These are phyloP conservation scores for Trichophaea hybrida DNA, from an alignment of 2,329 filamentous ascomycete species.

Conservation along the genomic window DNA sequence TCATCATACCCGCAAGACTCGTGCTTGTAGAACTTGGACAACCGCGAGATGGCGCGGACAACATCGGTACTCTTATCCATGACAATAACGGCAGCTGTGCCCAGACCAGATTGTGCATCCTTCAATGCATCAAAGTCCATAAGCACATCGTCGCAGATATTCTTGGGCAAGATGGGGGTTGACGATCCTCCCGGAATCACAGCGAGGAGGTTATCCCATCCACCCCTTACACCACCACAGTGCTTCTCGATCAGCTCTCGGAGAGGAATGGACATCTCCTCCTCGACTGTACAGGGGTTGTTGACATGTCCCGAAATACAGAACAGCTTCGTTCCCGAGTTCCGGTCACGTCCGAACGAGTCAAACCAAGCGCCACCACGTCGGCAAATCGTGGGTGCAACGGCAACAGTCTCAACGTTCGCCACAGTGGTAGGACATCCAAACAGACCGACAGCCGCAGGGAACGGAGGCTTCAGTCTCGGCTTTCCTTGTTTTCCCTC, in stretches of 20 bases:
- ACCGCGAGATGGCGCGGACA: constrained; percentile 75
- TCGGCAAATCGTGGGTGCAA: constrained; percentile 88
- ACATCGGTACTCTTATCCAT: constrained; percentile 98
- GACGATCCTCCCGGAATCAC: constrained; percentile 94
- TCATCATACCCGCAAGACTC: constrained; percentile 61
- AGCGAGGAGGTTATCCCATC: constrained; percentile 94
- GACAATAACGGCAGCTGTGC: constrained; percentile 93
- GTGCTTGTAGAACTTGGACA: constrained; percentile 96
- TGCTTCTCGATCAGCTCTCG: constrained; percentile 95
- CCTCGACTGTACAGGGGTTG: constrained; percentile 93
- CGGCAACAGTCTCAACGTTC: constrained; percentile 94
- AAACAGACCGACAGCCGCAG: constrained; percentile 90
- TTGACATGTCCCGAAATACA: constrained; percentile 98
- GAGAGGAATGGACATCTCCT: constrained; percentile 97
- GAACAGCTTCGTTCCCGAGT: constrained; percentile 93
- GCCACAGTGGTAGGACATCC: constrained; percentile 95
- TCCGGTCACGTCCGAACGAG: constrained; percentile 84
- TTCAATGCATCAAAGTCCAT: constrained; percentile 99
- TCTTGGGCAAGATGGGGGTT: constrained; percentile 84
- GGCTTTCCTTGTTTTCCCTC: constrained; percentile 99
- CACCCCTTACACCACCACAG: constrained; percentile 89
- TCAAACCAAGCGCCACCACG: constrained; percentile 89
- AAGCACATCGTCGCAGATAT: constrained; percentile 79
- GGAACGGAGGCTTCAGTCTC: constrained; percentile 95
- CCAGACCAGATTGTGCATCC: constrained; percentile 92